phyloP scores from a whole-genome alignment of 805 yeast species.

The Saturnispora sanitii region DNA sequence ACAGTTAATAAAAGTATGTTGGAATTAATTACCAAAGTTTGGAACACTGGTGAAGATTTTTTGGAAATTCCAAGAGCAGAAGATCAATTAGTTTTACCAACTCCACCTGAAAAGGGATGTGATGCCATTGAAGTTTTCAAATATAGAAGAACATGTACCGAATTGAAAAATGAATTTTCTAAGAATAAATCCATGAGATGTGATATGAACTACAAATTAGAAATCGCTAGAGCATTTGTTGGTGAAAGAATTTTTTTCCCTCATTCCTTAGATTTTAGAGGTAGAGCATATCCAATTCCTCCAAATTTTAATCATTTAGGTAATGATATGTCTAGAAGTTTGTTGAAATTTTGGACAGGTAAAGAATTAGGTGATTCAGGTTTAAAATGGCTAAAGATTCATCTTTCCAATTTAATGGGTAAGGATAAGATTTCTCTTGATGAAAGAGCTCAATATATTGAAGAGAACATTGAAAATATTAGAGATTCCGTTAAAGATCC shows the following conservation, averaged over 20 bases:
- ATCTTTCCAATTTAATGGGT: conserved; percentile 64
- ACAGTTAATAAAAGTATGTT: conserved; percentile 71
- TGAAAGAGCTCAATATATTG: conserved; percentile 52
- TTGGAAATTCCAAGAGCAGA: conserved; percentile 56
- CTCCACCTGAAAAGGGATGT: conserved; percentile 48
- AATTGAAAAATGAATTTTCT: conserved; percentile 48
- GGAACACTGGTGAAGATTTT: conserved; percentile 79
- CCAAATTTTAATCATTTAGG: conserved; percentile 79
- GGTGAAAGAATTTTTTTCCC: conserved; percentile 76
- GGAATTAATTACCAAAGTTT: conserved; percentile 58
- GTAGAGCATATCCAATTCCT: conserved; percentile 74
- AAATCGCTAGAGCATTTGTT: conserved; percentile 85
- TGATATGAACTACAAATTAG: conserved; percentile 86
- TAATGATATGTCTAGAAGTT: conserved; percentile 64
- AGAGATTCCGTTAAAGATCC: conserved; percentile 56
- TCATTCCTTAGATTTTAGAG: conserved; percentile 73
- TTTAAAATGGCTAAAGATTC: conserved; percentile 65
- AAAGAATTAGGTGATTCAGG: conserved; percentile 56
- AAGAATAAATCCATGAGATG: conserved; percentile 80
- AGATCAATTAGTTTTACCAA: conserved; percentile 39
- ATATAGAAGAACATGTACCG: conserved; percentile 56
- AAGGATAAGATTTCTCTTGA: conserved; percentile 60
- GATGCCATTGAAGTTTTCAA: conserved; percentile 65
- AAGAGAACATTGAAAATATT: conserved; percentile 46
- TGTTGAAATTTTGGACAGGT: conserved; percentile 71